phyloP scores from a whole-genome alignment of 768 basidiomycete species.

The Dacryopinax spathularia region DNA sequence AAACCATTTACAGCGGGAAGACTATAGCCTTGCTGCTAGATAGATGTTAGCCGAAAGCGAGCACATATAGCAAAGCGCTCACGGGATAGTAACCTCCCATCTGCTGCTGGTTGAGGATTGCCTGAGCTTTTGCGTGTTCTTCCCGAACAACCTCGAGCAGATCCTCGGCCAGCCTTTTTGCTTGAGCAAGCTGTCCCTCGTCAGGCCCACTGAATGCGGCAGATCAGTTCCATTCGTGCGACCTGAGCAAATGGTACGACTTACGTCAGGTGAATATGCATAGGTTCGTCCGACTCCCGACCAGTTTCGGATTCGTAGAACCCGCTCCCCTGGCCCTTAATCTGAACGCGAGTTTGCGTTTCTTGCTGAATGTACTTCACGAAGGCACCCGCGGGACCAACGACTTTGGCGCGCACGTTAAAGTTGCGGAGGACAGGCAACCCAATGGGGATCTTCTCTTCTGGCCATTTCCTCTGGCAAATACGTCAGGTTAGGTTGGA shows the following conservation, averaged over 20 bases:
- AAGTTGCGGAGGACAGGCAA: slow-evolving; percentile 89
- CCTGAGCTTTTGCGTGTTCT: slow-evolving; percentile 72
- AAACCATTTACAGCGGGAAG: slow-evolving; percentile 17
- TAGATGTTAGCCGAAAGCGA: slow-evolving; percentile 9
- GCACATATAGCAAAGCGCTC: slow-evolving; percentile 21
- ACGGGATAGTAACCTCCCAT: slow-evolving; percentile 53
- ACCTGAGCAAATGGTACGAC: slow-evolving; percentile 25
- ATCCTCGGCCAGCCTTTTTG: slow-evolving; percentile 78
- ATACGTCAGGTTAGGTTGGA: not conserved
- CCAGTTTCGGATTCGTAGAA: slow-evolving; percentile 89
- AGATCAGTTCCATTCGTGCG: not conserved
- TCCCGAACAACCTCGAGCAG: slow-evolving; percentile 73
- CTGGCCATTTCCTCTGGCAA: slow-evolving; percentile 88
- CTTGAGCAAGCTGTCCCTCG: slow-evolving; percentile 70
- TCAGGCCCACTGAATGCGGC: slow-evolving; percentile 52
- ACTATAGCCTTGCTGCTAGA: slow-evolving; percentile 20
- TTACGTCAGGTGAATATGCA: slow-evolving; percentile 85
- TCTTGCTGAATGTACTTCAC: slow-evolving; percentile 98
- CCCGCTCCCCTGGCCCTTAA: slow-evolving; percentile 88
- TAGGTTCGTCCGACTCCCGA: slow-evolving; percentile 71
- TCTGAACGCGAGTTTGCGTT: slow-evolving; percentile 90
- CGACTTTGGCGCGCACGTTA: slow-evolving; percentile 94
- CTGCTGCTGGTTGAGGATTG: slow-evolving; percentile 54
- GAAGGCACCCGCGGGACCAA: slow-evolving; percentile 87
- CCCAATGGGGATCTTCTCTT: slow-evolving; percentile 83